phyloP scores from a whole-genome alignment of 192 early-diverging fungal genomes.

The Umbelopsis sp. region DNA sequence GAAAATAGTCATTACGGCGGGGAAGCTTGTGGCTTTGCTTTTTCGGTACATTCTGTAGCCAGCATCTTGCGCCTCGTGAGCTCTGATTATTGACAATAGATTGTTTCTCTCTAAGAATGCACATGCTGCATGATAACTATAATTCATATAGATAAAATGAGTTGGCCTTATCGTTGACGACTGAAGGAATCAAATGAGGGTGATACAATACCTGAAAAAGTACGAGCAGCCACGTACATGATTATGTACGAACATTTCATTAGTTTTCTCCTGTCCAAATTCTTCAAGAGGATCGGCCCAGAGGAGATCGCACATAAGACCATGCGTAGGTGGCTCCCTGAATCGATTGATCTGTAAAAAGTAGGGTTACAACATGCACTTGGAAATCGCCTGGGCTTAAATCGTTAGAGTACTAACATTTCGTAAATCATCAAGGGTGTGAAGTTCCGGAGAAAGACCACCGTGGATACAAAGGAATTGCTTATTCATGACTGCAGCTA shows the following conservation, averaged over 20 bases:
- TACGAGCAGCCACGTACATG: constrained; percentile 94
- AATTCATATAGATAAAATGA: not conserved
- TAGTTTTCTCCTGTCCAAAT: constrained; percentile 93
- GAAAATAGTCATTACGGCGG: constrained; percentile 97
- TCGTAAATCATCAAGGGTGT: constrained; percentile 88
- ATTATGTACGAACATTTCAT: constrained; percentile 91
- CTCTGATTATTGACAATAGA: constrained; percentile 92
- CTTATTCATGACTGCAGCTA: constrained; percentile 93
- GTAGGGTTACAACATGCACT: not conserved
- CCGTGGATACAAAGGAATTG: constrained; percentile 97
- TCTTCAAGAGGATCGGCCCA: constrained; percentile 97
- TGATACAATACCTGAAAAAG: constrained; percentile 72
- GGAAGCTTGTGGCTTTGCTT: constrained; percentile 90
- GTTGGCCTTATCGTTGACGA: not conserved
- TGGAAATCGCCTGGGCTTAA: not conserved
- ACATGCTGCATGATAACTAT: constrained; percentile 87
- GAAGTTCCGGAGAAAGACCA: constrained; percentile 90
- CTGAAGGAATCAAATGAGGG: not conserved
- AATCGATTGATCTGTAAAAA: constrained; percentile 81
- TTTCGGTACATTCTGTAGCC: constrained; percentile 98
- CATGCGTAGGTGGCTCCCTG: constrained; percentile 91
- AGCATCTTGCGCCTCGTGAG: constrained; percentile 97
- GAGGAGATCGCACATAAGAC: constrained; percentile 93
- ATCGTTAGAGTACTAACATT: constrained; percentile 39
- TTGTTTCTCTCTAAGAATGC: constrained; percentile 94